Base-by-base conservation (phyloP, 2,329 filamentous ascomycete genomes). In the Phaeosphaeriaceae sp. region DNA sequence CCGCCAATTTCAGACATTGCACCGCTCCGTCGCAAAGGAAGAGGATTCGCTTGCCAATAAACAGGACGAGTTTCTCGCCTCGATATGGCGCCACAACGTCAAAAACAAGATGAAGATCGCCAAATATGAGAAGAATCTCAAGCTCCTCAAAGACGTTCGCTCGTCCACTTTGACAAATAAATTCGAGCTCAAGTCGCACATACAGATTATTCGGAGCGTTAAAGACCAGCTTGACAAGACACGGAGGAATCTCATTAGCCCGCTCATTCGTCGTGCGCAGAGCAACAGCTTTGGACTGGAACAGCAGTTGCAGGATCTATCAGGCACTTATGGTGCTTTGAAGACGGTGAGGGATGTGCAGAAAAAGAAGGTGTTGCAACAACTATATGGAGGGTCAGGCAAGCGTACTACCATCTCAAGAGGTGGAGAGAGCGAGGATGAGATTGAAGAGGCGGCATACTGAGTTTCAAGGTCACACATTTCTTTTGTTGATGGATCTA, bases 121-220 rank as follows among this genome's bases (percentile, higher is more conserved):
- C 73, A 97, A 97, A 77, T 97, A 93, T 78, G 92, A 97, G 76
- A 92, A 91, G 79, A 98, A 98, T 82, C 89, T 90, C 61, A 84
- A 88, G 50, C 83, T 97, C 0, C 86, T 98, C 22, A 86, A 85
- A 50, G 90, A 89, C 64, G 90, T 98, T 56, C 88, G 93, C 62
- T 87, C 90, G 57, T 91, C 90, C 69, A 97, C 93, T 1, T 88
- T 97, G 22, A 86, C 88, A 60, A 96, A 97, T 80, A 97, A 97
- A 79, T 87, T 88, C 62, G 85, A 96, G 36, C 85, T 98, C 9
- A 88, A 95, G 63, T 90, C 93, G 69, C 93, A 97, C 77, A 95
- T 96, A 69, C 88, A 90, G 59, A 90, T 91, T 61, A 85, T 98
- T 41, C 83, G 95, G 53, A 90, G 90, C 2, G 84, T 98, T 42